Evolutionary conservation across 2,329 filamentous ascomycete species (phyloP), one percentile per base, ranked within the genome.

Genomic region (Pseudogymnoascus sp.): DNA sequence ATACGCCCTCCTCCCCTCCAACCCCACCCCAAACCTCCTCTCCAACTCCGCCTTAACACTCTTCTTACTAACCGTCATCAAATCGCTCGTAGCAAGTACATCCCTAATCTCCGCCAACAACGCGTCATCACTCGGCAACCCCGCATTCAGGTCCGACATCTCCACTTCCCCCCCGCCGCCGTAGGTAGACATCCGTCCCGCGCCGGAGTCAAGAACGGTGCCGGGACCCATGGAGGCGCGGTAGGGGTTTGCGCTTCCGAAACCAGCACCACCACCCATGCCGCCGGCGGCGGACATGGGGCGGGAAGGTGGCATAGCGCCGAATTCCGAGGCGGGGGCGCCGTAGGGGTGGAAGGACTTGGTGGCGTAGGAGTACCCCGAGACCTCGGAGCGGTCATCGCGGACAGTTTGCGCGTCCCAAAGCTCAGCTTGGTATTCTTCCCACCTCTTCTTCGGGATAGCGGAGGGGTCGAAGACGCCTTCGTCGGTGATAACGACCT

Each of bases 51-150:
- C 78, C 82, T 97, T 97, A 76, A 99, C 89, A 69, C 89, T 91
- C 85, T 99, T 99, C 86, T 99, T 99, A 67, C 94, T 99, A 45
- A 99, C 90, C 4, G 85, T 92, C 94, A 99, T 99, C 72, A 99
- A 78, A 76, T 99, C 94, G 1, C 92, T 92, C 10, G 89, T 95
- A 68, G 87, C 84, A 65, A 99, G 79, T 66, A 99, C 96, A 71
- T 97, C 92, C 60, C 94, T 85, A 69, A 99, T 99, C 80, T 99
- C 94, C 0, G 91, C 87, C 65, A 99, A 79, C 59, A 99, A 80
- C 9, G 90, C 88, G 71, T 99, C 94, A 69, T 99, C 94, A 65
- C 82, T 89, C 0, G 94, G 94, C 71, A 97, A 77, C 62, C 87
- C 85, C 6, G 69, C 67, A 9, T 52, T 10, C 68, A 96, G 80